Conservation (phyloP, 495 filamentous ascomycete genomes). For the Schizothecium vesticola region DNA sequence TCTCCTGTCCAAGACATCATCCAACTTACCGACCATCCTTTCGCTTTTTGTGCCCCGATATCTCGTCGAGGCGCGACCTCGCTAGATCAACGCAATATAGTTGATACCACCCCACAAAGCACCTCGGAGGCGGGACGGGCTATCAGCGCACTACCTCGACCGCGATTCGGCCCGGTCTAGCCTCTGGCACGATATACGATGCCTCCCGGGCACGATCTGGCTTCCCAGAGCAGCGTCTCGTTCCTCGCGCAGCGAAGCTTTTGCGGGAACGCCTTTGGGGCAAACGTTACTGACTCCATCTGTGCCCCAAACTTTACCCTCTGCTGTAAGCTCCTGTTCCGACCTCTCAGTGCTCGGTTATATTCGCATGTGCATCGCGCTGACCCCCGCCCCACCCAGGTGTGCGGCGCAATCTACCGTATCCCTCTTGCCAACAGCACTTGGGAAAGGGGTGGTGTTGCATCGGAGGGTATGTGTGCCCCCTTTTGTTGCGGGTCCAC, state of each 20-base stretch:
- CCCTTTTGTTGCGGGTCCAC: not conserved
- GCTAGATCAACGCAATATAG: not conserved
- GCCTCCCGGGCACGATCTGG: not conserved
- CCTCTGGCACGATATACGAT: not conserved
- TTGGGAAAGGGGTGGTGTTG: conserved; percentile 13
- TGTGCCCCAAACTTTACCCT: not conserved
- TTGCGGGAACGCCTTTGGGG: not conserved
- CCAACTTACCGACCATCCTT: not conserved
- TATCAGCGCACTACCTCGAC: not conserved
- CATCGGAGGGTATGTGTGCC: not conserved
- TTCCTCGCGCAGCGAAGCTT: not conserved
- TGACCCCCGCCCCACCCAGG: not conserved
- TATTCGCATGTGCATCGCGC: no score
- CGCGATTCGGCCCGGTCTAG: not conserved
- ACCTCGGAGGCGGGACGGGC: not conserved
- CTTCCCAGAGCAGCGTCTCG: not conserved
- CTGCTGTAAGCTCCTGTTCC: not conserved
- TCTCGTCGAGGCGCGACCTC: not conserved
- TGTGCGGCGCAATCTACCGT: conserved; percentile 1
- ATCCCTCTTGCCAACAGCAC: conserved; percentile 7
- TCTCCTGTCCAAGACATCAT: not conserved
- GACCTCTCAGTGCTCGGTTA: no score
- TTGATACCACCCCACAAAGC: not conserved
- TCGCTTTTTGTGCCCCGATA: not conserved
- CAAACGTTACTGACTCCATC: not conserved